Evolutionary conservation across 2,329 filamentous ascomycete genomes (phyloP), one percentile per base, ranked within the genome.

Genomic region (Microcyclosporella mali): DNA sequence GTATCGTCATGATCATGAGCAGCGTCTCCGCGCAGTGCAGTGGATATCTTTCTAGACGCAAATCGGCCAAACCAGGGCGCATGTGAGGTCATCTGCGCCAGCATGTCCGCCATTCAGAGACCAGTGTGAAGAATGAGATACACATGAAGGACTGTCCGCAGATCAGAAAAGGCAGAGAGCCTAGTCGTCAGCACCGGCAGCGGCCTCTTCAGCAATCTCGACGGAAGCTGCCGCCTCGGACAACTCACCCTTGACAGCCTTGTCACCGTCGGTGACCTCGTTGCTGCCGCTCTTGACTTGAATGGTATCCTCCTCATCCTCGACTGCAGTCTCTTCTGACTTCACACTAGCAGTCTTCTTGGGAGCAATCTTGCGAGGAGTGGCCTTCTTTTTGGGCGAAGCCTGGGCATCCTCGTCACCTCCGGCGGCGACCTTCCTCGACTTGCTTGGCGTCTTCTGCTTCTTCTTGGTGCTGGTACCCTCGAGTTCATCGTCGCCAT

Each of bases 361-460:
- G 32, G 39, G 42, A 11, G 55, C 43, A 15, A 51, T 35, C 45
- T 58, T 55, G 45, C 52, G 35, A 10, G 33, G n/a, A 14, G 16
- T 21, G 17, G 37, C 37, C 17, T 37, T 37, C 34, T 37, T 37
- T 8, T 21, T 37, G 6, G 34, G 34, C 6, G 37, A 32, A 14
- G 33, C 40, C 9, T 28, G 41, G 42, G 54, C 55, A 41, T 53
- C 56, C 19, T 35, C 46, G 18, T 55, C 46, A 11, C 44, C 36
- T 41, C 57, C 56, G 29, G 37, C 18, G 7, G 38, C 30, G 21
- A 43, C 41, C 17, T 38, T 34, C 14, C 32, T 41, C 43, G 53
- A 55, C 53, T 57, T 60, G 34, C 49, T 58, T 53, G 47, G 55
- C 50, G 25, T 32, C 27, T 46, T 38, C 40, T 49, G 55, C 44